phyloP scores from a whole-genome alignment of 1,139 yeast genomes.

The Hansenula lynferdii region DNA sequence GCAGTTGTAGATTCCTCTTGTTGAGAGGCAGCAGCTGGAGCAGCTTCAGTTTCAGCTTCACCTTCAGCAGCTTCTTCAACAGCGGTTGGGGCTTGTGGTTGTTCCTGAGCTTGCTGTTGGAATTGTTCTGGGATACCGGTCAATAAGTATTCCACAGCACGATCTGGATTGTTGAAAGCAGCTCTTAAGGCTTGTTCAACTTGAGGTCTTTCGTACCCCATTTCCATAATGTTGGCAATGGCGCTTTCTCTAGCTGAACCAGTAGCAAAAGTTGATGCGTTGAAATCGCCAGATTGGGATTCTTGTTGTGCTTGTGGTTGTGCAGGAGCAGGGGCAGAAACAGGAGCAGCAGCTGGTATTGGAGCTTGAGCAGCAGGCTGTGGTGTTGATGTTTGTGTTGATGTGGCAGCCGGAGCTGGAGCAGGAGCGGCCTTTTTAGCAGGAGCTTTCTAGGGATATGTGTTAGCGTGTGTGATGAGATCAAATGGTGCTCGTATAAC shows the following conservation, averaged over 20 bases:
- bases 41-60: constrained; percentile 29
- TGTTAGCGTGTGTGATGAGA: not conserved
- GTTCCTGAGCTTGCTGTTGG: constrained; percentile 10
- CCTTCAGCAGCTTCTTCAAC: constrained; percentile 64
- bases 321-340: no score
- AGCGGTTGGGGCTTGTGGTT: constrained; percentile 25
- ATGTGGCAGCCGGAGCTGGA: constrained; percentile 10
- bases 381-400: constrained; percentile 17
- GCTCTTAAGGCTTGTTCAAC: constrained; percentile 92
- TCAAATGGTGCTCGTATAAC: no score
- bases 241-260: constrained; percentile 31
- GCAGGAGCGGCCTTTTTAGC: constrained; percentile 18
- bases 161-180: constrained; percentile 95
- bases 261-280: constrained; percentile 26
- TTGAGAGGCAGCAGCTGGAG: constrained; percentile 22
- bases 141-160: constrained; percentile 92
- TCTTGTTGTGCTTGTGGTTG: no score
- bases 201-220: constrained; percentile 90
- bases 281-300: constrained; percentile 24
- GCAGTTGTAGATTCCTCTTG: constrained; percentile 18
- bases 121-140: constrained; percentile 78
- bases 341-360: no score
- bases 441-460: constrained; percentile 8
- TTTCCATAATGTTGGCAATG: constrained; percentile 80
- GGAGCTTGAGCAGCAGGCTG: constrained; percentile 11